A percentile compares a stretch with the other conserved stretches of the same genome.
Conservation (phyloP, 2,329 filamentous ascomycete genomes). For the Diplodia seriata region DNA sequence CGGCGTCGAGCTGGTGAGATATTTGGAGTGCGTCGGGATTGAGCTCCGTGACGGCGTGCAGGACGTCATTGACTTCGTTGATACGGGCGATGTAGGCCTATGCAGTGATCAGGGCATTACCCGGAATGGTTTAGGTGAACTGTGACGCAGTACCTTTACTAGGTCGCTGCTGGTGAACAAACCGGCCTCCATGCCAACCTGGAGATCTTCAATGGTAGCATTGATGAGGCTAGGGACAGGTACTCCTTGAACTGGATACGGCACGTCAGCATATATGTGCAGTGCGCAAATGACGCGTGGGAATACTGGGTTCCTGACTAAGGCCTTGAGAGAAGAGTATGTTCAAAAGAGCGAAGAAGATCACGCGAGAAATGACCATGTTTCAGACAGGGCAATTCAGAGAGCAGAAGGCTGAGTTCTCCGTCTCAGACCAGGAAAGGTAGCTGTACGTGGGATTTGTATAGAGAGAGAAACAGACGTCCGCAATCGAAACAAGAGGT, state of each 20-base stretch:
- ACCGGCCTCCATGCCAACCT: constrained; percentile 55
- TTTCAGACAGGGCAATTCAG: neutral
- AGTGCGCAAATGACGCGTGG: neutral
- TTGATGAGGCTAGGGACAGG: constrained; percentile 55
- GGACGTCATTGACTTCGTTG: constrained; percentile 58
- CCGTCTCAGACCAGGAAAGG: too few species aligned
- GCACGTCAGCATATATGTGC: neutral
- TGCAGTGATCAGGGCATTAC: constrained; percentile 34
- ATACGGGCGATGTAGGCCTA: constrained; percentile 61
- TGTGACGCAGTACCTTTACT: constrained; percentile 48
- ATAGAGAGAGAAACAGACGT: too few species aligned
- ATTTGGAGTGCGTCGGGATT: constrained; percentile 63
- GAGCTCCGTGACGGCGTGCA: constrained; percentile 62
- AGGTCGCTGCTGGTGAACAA: constrained; percentile 66
- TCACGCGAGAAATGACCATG: neutral
- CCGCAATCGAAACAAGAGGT: too few species aligned
- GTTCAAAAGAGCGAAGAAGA: constrained; percentile 13
- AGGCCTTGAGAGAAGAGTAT: constrained; percentile 4
- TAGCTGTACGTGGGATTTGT: too few species aligned
- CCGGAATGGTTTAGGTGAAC: neutral
- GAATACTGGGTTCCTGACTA: constrained; percentile 16
- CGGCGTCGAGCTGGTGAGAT: constrained; percentile 56
- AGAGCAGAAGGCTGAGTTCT: too few species aligned
- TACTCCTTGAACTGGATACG: constrained; percentile 30
- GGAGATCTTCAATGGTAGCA: constrained; percentile 60